These are phyloP conservation scores for Phylloporus arenicola DNA, from an alignment of 768 basidiomycete genomes.

Conservation along the genomic window DNA sequence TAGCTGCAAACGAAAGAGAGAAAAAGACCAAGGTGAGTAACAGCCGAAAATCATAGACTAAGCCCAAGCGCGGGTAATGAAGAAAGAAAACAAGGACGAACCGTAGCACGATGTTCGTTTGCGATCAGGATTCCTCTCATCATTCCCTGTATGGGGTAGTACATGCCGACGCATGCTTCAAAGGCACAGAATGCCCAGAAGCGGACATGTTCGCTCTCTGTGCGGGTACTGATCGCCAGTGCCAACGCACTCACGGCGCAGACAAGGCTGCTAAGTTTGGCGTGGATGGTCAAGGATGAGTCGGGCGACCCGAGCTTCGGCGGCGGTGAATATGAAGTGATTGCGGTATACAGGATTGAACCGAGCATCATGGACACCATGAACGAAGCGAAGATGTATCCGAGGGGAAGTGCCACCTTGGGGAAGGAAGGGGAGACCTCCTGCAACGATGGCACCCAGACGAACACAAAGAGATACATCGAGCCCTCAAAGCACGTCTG, in stretches of 20 bases:
- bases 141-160: conserved; percentile 76
- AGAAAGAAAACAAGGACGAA: conserved; percentile 29
- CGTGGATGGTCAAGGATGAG: conserved; percentile 53
- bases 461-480: conserved; percentile 82
- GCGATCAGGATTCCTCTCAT: conserved; percentile 59
- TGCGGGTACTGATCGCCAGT: conserved; percentile 45
- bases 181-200: conserved; percentile 75
- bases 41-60: background rate
- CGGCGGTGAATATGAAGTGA: conserved; percentile 34
- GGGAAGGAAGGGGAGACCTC: conserved; percentile 42
- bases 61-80: background rate
- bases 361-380: conserved; percentile 84
- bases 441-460: conserved; percentile 76
- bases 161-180: conserved; percentile 74
- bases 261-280: conserved; percentile 59
- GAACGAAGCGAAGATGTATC: conserved; percentile 76
- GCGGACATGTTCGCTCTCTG: conserved; percentile 41
- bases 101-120: conserved; percentile 71
- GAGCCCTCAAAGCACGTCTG: conserved; percentile 83
- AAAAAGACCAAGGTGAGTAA: background rate
- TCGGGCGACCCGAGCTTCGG: conserved; percentile 20
- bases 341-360: conserved; percentile 59
- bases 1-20: conserved; percentile 35
- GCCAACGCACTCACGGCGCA: conserved; percentile 56
- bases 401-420: conserved; percentile 50